Evolutionary conservation across 768 basidiomycete species (phyloP), one percentile per base, ranked within the genome.

Genomic region (Mycena vulgaris): DNA sequence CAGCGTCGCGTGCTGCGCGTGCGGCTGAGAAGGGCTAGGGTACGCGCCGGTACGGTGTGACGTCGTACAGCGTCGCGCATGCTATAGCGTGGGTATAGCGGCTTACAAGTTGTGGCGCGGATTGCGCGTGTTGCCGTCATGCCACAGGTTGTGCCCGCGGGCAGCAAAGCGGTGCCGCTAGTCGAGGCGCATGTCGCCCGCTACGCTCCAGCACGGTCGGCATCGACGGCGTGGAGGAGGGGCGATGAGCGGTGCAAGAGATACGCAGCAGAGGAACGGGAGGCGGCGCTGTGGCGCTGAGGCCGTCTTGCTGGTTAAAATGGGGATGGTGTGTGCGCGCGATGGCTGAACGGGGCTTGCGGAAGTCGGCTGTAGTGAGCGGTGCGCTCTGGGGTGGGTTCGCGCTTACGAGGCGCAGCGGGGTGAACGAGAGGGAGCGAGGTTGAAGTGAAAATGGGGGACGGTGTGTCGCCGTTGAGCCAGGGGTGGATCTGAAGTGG

Each of bases 161-260:
- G 48, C 23, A 61, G 60, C 40, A 61, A n/a, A n/a, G n/a, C 47
- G n/a, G 47, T 33, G 33, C 60, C 19, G 23, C 31, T 49, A 37
- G 33, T 35, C 25, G 23, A 48, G 35, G 48, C 35, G 48, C 61
- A 51, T 51, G 61, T 52, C 61, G 30, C 30, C 17, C 21, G 33
- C 40, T 49, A 47, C 37, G 25, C 37, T 63, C 31, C 60, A 37
- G 60, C 55, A n/a, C 35, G 55, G 35, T 39, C 61, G 31, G 30
- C 30, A 47, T 61, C 60, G 33, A 19, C 31, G 60, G 57, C 28
- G 61, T 63, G 61, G n/a, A 62, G 42, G 45, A 48, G 61, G 61
- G 35, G 35, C 61, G 49, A 63, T 63, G 49, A 45, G 59, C 45
- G 59, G 14, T 30, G 59, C 45, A 61, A 63, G 49, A n/a, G n/a